Percentiles rank a stretch among this genome's conserved stretches.
phyloP scores from a whole-genome alignment of 2,329 filamentous ascomycete species.

The Leptographium galeiforme region DNA sequence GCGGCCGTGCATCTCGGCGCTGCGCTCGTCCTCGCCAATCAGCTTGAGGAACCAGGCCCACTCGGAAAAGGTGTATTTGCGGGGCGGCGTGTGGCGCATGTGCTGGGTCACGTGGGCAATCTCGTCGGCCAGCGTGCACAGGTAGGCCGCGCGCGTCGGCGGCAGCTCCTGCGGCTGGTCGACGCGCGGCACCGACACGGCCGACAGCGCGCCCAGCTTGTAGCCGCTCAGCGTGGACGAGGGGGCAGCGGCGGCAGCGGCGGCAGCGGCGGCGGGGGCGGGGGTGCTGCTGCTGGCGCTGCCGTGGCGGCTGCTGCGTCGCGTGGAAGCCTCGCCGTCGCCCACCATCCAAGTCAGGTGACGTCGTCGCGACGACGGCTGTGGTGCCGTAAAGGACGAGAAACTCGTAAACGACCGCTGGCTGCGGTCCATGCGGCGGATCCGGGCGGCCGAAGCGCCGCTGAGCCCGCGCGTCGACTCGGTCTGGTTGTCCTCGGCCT shows the following conservation, averaged over 20 bases:
- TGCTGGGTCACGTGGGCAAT: conserved; percentile 56
- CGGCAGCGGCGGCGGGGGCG: too few relatives aligned
- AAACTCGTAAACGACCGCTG: neutral
- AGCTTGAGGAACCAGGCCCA: conserved; percentile 77
- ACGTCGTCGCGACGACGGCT: neutral
- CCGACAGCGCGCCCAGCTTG: neutral
- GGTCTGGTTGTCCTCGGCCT: too few relatives aligned
- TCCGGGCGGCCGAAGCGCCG: too few relatives aligned
- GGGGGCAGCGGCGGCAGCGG: too few relatives aligned
- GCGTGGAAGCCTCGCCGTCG: neutral
- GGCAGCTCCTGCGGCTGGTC: conserved; percentile 24
- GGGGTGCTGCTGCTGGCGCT: conserved; percentile 3
- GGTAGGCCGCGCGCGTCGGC: conserved; percentile 33
- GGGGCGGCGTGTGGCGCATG: conserved; percentile 40
- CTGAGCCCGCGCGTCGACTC: too few relatives aligned
- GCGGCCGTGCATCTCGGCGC: conserved; percentile 34
- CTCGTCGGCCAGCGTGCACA: conserved; percentile 55
- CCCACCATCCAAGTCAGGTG: too few relatives aligned
- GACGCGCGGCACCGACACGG: conserved; percentile 19
- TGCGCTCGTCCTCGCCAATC: conserved; percentile 52
- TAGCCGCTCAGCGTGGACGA: neutral
- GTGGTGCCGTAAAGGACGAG: too few relatives aligned
- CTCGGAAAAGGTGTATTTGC: conserved; percentile 66
- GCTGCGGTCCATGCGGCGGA: too few relatives aligned
- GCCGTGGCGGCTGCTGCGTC: neutral